Evolutionary conservation across 2,329 filamentous ascomycete species (phyloP).

Genomic region (Pseudocercospora crystallina): DNA sequence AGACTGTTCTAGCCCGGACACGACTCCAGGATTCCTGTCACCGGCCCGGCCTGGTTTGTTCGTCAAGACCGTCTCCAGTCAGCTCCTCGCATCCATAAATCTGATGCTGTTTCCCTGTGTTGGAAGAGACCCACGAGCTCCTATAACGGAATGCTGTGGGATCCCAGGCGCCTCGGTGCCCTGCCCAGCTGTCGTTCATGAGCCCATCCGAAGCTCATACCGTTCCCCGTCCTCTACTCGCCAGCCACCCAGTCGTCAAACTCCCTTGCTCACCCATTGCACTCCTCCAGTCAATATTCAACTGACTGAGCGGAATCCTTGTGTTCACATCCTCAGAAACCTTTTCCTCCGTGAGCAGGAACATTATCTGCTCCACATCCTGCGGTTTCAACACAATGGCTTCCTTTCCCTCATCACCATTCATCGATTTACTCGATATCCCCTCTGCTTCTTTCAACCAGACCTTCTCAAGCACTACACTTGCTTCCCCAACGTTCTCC

Average conservation of each 20-base stretch:
- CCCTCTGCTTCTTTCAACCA: slow-evolving; percentile 32
- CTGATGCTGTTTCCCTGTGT: too few relatives aligned
- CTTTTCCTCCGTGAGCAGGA: slow-evolving; percentile 58
- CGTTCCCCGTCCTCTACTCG: slow-evolving; percentile 26
- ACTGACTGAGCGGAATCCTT: slow-evolving; percentile 69
- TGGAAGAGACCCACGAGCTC: too few relatives aligned
- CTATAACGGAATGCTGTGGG: neutral
- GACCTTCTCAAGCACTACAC: slow-evolving; percentile 71
- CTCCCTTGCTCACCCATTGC: slow-evolving; percentile 87
- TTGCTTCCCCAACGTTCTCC: slow-evolving; percentile 86
- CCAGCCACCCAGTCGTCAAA: slow-evolving; percentile 76
- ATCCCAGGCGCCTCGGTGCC: neutral
- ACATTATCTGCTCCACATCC: slow-evolving; percentile 66
- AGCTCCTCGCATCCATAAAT: too few relatives aligned
- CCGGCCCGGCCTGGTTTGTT: too few relatives aligned
- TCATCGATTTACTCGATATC: slow-evolving; percentile 26
- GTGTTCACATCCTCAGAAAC: slow-evolving; percentile 43
- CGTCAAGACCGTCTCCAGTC: too few relatives aligned
- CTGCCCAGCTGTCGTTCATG: too few relatives aligned
- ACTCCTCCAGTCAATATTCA: slow-evolving; percentile 84
- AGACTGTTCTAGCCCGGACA: too few relatives aligned
- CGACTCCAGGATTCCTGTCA: too few relatives aligned
- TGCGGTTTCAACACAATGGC: slow-evolving; percentile 56
- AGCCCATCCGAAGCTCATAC: neutral
- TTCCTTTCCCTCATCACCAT: slow-evolving; percentile 33